Conservation (phyloP, 306 rosid genomes). For the Arachis hypogaea region DNA sequence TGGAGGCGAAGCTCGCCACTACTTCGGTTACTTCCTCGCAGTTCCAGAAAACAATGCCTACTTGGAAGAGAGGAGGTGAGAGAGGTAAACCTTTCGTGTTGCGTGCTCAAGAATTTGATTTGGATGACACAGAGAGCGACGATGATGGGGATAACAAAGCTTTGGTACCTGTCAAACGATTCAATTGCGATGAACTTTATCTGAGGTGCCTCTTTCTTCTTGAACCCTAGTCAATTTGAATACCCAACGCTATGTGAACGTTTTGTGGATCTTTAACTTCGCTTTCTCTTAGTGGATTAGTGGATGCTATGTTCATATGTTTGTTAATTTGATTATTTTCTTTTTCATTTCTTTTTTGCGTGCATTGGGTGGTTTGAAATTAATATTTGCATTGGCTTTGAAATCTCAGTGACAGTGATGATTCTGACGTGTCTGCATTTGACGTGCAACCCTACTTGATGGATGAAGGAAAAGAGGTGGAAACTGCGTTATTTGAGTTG, state of each 20-base stretch:
- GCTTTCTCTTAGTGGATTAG: not conserved
- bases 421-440: slow-evolving; percentile 49
- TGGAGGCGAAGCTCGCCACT: slow-evolving; percentile 57
- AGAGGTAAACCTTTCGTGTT: slow-evolving; percentile 60
- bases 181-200: slow-evolving; percentile 58
- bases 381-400: slow-evolving; percentile 37
- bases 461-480: slow-evolving; percentile 68
- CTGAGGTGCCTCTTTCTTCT: slow-evolving; percentile 56
- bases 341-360: too few species aligned
- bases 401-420: slow-evolving; percentile 61
- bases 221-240: slow-evolving; percentile 17
- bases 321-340: not conserved
- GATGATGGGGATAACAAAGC: slow-evolving; percentile 46
- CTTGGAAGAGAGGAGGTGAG: slow-evolving; percentile 42
- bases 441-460: slow-evolving; percentile 60
- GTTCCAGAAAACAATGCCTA: slow-evolving; percentile 41
- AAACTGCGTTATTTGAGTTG: slow-evolving; percentile 67
- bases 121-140: slow-evolving; percentile 48
- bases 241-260: not conserved
- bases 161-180: slow-evolving; percentile 44
- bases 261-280: not conserved
- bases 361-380: slow-evolving; percentile 10
- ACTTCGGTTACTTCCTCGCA: slow-evolving; percentile 44
- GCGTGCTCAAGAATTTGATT: slow-evolving; percentile 63
- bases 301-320: slow-evolving; percentile 18